Conservation (phyloP, 1,284 basidiomycete species). For the Rhodotorula sp. region DNA sequence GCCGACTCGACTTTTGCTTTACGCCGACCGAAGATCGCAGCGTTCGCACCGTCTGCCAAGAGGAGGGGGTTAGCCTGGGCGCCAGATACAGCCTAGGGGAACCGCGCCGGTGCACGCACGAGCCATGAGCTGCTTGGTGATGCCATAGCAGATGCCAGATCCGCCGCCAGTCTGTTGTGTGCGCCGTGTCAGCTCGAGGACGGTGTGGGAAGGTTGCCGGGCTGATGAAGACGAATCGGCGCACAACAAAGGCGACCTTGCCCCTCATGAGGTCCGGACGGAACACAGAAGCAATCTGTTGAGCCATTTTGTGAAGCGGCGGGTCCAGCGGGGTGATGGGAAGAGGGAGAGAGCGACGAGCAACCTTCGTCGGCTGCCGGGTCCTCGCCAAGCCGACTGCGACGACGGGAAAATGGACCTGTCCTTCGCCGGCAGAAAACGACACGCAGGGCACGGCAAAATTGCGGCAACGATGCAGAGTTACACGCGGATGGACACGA, state of each 20-base stretch:
- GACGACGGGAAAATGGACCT: too few relatives aligned
- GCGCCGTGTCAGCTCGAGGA: neutral
- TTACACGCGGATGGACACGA: too few relatives aligned
- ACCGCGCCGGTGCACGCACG: slow-evolving; percentile 54
- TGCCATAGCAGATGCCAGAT: slow-evolving; percentile 71
- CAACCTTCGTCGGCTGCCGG: neutral
- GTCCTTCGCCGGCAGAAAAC: too few relatives aligned
- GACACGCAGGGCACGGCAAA: too few relatives aligned
- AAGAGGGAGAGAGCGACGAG: neutral
- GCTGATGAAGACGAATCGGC: slow-evolving; percentile 61
- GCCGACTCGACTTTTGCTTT: slow-evolving; percentile 70
- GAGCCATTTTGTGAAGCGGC: too few relatives aligned
- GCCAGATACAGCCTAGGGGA: neutral
- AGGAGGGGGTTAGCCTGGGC: neutral
- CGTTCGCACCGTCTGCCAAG: slow-evolving; percentile 48
- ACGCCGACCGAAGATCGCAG: slow-evolving; percentile 49
- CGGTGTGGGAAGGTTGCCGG: neutral
- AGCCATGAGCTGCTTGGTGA: slow-evolving; percentile 82
- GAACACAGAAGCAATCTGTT: slow-evolving; percentile 56
- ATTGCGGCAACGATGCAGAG: too few relatives aligned
- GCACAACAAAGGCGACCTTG: slow-evolving; percentile 79
- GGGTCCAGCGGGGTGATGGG: neutral
- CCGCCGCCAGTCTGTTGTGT: slow-evolving; percentile 30
- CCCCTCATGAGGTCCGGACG: slow-evolving; percentile 78
- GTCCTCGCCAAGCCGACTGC: too few relatives aligned